Evolutionary conservation across 495 filamentous ascomycete genomes (phyloP).

Genomic region (Daldinia grandis): DNA sequence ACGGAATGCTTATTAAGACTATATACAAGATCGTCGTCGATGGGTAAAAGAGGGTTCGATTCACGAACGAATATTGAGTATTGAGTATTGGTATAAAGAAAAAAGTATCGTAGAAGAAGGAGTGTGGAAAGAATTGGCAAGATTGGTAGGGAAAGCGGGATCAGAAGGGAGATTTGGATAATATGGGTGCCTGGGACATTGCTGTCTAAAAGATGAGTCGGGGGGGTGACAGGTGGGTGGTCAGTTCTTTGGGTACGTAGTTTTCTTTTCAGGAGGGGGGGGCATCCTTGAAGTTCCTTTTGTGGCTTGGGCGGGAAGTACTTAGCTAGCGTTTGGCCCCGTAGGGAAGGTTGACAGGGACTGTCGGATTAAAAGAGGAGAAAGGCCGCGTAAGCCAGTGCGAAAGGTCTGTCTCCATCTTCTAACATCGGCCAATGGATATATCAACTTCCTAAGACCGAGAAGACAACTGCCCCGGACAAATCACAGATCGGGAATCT

Average conservation of each 20-base stretch:
- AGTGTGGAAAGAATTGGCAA: conserved; percentile 20
- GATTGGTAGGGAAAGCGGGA: conserved; percentile 33
- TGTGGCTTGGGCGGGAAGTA: conserved; percentile 46
- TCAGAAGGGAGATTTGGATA: conserved; percentile 46
- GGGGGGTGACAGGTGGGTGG: too few relatives aligned
- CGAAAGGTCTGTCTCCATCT: conserved; percentile 29
- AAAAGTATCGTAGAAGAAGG: conserved; percentile 10
- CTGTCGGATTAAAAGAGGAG: conserved; percentile 43
- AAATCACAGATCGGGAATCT: background rate
- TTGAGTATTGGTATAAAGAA: background rate
- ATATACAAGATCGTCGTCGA: background rate
- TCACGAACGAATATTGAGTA: background rate
- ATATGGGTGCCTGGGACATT: conserved; percentile 45
- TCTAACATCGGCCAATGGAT: conserved; percentile 26
- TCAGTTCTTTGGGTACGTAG: conserved; percentile 8
- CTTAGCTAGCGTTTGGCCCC: conserved; percentile 27
- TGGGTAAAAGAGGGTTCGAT: background rate
- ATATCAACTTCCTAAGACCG: conserved; percentile 32
- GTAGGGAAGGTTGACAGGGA: conserved; percentile 44
- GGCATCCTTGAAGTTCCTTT: conserved; percentile 9
- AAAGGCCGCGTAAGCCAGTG: conserved; percentile 55
- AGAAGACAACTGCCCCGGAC: conserved; percentile 14
- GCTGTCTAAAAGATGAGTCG: background rate
- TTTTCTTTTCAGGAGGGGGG: conserved; percentile 26
- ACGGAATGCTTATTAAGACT: background rate